Evolutionary conservation across 2,329 filamentous ascomycete species (phyloP).

Genomic region (Fonsecaea nubica): DNA sequence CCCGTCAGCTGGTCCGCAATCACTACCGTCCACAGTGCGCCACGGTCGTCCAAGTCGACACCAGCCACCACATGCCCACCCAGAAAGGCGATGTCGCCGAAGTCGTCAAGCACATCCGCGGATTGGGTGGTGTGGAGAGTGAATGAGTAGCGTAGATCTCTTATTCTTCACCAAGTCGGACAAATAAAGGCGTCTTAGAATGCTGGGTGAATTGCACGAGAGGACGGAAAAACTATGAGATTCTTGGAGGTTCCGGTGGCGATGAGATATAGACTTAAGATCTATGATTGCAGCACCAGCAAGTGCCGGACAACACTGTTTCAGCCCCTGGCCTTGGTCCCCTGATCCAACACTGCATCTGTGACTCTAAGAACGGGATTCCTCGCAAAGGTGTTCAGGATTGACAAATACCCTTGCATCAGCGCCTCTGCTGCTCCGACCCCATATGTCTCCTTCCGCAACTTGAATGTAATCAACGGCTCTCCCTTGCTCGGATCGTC

Average conservation of each 20-base stretch:
- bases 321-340: not conserved
- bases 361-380: slow-evolving; percentile 18
- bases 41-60: not conserved
- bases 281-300: not conserved
- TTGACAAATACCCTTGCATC: slow-evolving; percentile 19
- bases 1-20: not conserved
- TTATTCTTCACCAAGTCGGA: not conserved
- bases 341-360: slow-evolving; percentile 19
- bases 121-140: not conserved
- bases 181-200: not conserved
- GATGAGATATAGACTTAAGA: not conserved
- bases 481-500: slow-evolving; percentile 22
- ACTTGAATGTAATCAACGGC: slow-evolving; percentile 22
- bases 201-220: not conserved
- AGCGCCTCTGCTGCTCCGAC: slow-evolving; percentile 15
- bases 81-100: not conserved
- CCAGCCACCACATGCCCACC: not conserved
- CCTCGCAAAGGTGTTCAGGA: slow-evolving; percentile 22
- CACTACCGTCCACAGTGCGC: not conserved
- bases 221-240: not conserved
- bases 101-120: not conserved
- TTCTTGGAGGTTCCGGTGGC: not conserved
- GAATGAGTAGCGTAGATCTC: not conserved
- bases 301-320: not conserved
- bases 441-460: slow-evolving; percentile 18